phyloP scores from a whole-genome alignment of 73 alveolate genomes.

The Tetrahymena elliotti region DNA sequence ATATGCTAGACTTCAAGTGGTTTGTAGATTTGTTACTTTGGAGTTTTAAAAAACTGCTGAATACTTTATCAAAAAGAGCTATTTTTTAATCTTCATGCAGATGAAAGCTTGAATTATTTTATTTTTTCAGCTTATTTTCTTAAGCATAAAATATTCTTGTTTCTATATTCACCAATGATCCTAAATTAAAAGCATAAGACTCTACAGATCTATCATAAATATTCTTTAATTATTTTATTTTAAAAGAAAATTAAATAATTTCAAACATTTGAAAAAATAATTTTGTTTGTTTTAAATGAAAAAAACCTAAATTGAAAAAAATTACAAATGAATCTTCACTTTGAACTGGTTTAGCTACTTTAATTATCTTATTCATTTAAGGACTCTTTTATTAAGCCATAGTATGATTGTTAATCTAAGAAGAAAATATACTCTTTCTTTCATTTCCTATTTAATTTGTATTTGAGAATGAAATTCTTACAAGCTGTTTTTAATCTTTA shows the following conservation, averaged over 20 bases:
- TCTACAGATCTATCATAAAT: background rate
- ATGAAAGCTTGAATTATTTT: background rate
- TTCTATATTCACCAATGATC: background rate
- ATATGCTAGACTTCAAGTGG: background rate
- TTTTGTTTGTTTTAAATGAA: no score
- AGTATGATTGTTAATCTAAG: background rate
- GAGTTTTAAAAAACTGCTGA: background rate
- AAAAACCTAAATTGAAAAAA: no score
- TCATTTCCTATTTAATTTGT: background rate
- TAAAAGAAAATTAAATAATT: background rate
- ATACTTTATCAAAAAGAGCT: background rate
- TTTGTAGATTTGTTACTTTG: background rate
- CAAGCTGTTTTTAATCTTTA: background rate
- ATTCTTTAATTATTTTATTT: background rate
- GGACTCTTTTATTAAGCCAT: background rate
- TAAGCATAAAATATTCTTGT: background rate
- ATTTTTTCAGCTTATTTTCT: background rate
- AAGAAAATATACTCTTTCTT: background rate
- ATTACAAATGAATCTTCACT: background rate
- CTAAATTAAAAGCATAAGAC: background rate
- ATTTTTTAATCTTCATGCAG: background rate
- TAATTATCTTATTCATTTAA: background rate
- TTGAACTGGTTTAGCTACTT: background rate
- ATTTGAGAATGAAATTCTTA: background rate
- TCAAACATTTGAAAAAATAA: no score